Evolutionary conservation across 2,329 filamentous ascomycete genomes (phyloP), one percentile per base, ranked within the genome.

Genomic region (Escovopsis sp.): DNA sequence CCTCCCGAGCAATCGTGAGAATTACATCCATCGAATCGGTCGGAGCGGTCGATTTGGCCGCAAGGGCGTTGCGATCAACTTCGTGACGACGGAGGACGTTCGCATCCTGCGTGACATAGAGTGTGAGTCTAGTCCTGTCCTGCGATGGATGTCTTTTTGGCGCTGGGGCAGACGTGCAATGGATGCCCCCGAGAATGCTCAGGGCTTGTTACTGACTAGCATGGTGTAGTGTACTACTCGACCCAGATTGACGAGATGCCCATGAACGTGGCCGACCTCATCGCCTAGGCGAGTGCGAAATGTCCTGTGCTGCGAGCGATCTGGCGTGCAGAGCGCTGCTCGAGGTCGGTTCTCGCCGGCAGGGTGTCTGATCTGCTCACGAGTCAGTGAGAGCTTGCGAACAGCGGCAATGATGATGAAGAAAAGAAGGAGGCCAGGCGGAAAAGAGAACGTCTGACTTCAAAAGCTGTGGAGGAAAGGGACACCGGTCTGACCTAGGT

Each of bases 11-110:
- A 96, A 98, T 62, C 86, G 90, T 70, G 90, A 98, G 64, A 98
- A 98, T 66, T 98, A 98, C 62, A 96, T 98, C 60, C 90, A 98
- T 67, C 80, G 90, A 49, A 98, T 98, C 50, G 90, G 90, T 55
- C 78, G 90, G 55, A 90, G 84, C 55, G 90, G 90, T 48, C 76
- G 90, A 47, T 98, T 98, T 51, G 90, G 90, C 51, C 76, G 90
- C 52, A 98, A 98, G 68, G 90, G 90, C 71, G 90, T 98, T 45
- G 90, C 90, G 27, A 98, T 98, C 70, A 98, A 98, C 68, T 98
- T 98, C 54, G 90, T 98, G 46, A 98, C 90, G 3, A 92, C 83
- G 53, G 90, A 98, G 50, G 90, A 98, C 56, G 90, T 98, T 40
- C 81, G 90, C 55, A 98, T 98, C 55, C 70, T 98, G 51, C 77